Conservation (phyloP, 495 filamentous ascomycete genomes). For the Paragyromitra xinjiangensis region DNA sequence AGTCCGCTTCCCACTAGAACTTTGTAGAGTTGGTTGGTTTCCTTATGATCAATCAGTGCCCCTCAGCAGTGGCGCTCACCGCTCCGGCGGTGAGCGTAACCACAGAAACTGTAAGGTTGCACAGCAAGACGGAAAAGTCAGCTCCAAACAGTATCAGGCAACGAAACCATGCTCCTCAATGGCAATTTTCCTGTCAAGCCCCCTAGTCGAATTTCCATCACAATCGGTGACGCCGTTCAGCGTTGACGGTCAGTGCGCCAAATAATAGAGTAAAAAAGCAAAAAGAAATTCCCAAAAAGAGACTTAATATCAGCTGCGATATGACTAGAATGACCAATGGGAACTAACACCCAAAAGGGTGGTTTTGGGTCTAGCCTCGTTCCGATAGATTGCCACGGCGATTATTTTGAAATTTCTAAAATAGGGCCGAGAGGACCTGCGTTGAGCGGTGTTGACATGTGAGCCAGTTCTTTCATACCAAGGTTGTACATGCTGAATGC, state of each 20-base stretch:
- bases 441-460: constrained; percentile 24
- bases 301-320: constrained; percentile 20
- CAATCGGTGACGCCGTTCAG: constrained; percentile 42
- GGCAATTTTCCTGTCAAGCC: constrained; percentile 38
- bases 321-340: constrained; percentile 39
- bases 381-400: constrained; percentile 19
- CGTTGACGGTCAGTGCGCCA: constrained; percentile 44
- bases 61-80: constrained; percentile 47
- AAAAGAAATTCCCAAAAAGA: constrained; percentile 40
- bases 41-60: constrained; percentile 27
- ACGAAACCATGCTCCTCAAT: constrained; percentile 35
- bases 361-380: constrained; percentile 20
- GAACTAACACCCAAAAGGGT: constrained; percentile 7
- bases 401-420: constrained; percentile 19
- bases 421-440: constrained; percentile 13
- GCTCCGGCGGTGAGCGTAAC: constrained; percentile 49
- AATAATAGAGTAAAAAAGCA: constrained; percentile 24
- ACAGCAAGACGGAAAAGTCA: constrained; percentile 45
- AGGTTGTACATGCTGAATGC: constrained; percentile 42
- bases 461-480: constrained; percentile 32
- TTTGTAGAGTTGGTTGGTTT: constrained; percentile 13
- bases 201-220: constrained; percentile 36
- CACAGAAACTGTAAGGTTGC: constrained; percentile 37
- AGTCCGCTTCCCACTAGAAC: not conserved
- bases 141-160: constrained; percentile 32